Percentiles rank a stretch among this genome's conserved stretches.
phyloP scores from a whole-genome alignment of 177 flowering plant species.

The Tripterygium wilfordii region DNA sequence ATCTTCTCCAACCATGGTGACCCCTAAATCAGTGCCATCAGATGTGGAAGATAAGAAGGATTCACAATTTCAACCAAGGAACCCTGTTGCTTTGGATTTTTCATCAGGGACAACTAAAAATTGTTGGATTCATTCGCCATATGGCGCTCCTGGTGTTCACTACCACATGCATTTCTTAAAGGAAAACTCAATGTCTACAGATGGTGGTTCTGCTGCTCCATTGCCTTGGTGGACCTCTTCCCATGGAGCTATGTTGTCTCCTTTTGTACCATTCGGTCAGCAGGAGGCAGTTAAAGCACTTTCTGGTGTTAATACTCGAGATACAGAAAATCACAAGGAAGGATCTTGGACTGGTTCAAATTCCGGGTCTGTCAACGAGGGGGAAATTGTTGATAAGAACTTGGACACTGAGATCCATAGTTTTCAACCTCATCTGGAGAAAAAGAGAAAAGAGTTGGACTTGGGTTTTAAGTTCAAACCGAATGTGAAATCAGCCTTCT shows the following conservation, averaged over 20 bases:
- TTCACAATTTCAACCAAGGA: slow-evolving; percentile 10
- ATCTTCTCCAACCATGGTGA: slow-evolving; percentile 17
- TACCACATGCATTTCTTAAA: slow-evolving; percentile 22
- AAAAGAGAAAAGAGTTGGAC: slow-evolving; percentile 9
- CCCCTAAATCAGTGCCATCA: slow-evolving; percentile 14
- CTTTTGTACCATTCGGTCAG: slow-evolving; percentile 17
- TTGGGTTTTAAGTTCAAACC: slow-evolving; percentile 12
- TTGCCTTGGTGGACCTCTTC: slow-evolving; percentile 35
- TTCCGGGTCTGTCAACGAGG: slow-evolving; percentile 22
- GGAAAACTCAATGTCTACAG: slow-evolving; percentile 10
- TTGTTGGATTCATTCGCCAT: slow-evolving; percentile 17
- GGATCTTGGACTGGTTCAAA: slow-evolving; percentile 40
- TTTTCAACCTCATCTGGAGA: slow-evolving; percentile 3
- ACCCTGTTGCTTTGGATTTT: slow-evolving; percentile 4
- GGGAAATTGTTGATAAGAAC: slow-evolving; percentile 18
- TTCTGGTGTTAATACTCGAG: slow-evolving; percentile 9
- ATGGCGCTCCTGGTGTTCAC: slow-evolving; percentile 11
- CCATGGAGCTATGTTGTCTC: slow-evolving; percentile 23
- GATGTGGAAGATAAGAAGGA: slow-evolving; percentile 11
- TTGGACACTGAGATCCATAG: slow-evolving; percentile 19
- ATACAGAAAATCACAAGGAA: slow-evolving; percentile 28
- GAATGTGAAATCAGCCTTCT: slow-evolving; percentile 25
- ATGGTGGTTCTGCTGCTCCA: slow-evolving; percentile 11
- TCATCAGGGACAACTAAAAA: not conserved
- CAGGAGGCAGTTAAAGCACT: slow-evolving; percentile 8